Conservation (phyloP, 352 stramenopile species). For the Phytophthora rubi region DNA sequence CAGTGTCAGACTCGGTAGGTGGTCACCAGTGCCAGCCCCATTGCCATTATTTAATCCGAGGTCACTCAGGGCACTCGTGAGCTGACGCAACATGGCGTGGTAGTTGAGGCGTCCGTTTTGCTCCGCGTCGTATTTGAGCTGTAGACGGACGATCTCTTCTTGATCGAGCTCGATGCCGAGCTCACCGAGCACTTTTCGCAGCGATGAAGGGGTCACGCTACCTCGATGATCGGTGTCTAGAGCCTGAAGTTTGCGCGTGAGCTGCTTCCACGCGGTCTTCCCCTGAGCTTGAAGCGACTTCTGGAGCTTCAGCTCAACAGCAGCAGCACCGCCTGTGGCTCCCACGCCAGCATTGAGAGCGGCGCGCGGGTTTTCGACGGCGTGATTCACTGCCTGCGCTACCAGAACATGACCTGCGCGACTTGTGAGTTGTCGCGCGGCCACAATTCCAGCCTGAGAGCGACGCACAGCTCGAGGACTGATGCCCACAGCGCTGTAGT, state of each 20-base stretch:
- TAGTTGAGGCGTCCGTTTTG: conserved; percentile 77
- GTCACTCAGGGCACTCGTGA: conserved; percentile 65
- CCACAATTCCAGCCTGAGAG: conserved; percentile 24
- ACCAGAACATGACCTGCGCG: conserved; percentile 46
- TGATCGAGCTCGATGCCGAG: conserved; percentile 57
- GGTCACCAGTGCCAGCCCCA: conserved; percentile 6
- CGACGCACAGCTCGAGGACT: conserved; percentile 55
- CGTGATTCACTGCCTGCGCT: conserved; percentile 43
- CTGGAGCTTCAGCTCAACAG: conserved; percentile 73
- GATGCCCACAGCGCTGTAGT: conserved; percentile 77
- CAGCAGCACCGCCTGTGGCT: conserved; percentile 35
- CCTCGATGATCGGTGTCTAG: conserved; percentile 65
- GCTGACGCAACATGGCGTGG: conserved; percentile 62
- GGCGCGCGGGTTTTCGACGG: conserved; percentile 31
- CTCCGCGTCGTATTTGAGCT: conserved; percentile 80
- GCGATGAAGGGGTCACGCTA: conserved; percentile 48
- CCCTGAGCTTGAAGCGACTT: conserved; percentile 53
- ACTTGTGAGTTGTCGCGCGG: conserved; percentile 32
- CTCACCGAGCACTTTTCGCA: conserved; percentile 71
- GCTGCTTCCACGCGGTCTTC: conserved; percentile 64
- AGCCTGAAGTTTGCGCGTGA: conserved; percentile 64
- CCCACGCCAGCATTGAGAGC: conserved; percentile 44
- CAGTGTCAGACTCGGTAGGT: conserved; percentile 39
- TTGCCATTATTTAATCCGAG: conserved; percentile 9
- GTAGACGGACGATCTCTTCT: conserved; percentile 70